A percentile compares a stretch with the other conserved stretches of the same genome.
phyloP scores from a whole-genome alignment of 2,329 filamentous ascomycete species.

The Claviceps capensis region DNA sequence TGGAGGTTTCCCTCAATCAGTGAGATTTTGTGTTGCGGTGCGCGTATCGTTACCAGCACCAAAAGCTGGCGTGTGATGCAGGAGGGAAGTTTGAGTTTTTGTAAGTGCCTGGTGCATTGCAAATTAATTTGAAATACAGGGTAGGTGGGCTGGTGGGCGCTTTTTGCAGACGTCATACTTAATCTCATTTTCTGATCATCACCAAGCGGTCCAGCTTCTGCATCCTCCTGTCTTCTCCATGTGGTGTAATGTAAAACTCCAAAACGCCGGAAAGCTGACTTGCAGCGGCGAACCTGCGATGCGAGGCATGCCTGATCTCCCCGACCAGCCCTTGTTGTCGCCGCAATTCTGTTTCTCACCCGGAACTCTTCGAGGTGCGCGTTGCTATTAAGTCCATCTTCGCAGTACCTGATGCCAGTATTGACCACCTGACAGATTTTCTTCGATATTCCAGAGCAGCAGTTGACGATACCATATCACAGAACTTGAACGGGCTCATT shows the following conservation, averaged over 20 bases:
- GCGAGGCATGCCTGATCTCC: slow-evolving; percentile 28
- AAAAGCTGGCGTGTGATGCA: too few species aligned
- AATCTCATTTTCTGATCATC: not conserved
- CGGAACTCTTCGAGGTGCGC: slow-evolving; percentile 50
- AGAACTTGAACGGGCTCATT: slow-evolving; percentile 80
- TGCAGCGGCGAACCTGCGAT: not conserved
- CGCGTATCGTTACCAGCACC: too few species aligned
- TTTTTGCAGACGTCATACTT: not conserved
- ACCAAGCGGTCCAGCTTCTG: not conserved
- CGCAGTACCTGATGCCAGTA: not conserved
- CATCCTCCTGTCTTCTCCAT: not conserved
- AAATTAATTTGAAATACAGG: too few species aligned
- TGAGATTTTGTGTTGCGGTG: too few species aligned
- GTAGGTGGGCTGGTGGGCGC: too few species aligned
- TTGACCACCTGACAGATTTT: slow-evolving; percentile 50
- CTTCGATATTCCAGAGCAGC: slow-evolving; percentile 70
- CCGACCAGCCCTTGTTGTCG: slow-evolving; percentile 40
- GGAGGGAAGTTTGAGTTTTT: too few species aligned
- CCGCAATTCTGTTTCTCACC: slow-evolving; percentile 71
- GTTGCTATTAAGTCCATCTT: not conserved
- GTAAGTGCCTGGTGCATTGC: too few species aligned
- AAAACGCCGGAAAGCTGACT: not conserved
- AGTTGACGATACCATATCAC: slow-evolving; percentile 86
- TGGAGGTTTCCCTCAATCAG: too few species aligned
- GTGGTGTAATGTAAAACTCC: not conserved